These are phyloP conservation scores for Arctium lappa DNA, from an alignment of 129 eudicot genomes.

Conservation along the genomic window DNA sequence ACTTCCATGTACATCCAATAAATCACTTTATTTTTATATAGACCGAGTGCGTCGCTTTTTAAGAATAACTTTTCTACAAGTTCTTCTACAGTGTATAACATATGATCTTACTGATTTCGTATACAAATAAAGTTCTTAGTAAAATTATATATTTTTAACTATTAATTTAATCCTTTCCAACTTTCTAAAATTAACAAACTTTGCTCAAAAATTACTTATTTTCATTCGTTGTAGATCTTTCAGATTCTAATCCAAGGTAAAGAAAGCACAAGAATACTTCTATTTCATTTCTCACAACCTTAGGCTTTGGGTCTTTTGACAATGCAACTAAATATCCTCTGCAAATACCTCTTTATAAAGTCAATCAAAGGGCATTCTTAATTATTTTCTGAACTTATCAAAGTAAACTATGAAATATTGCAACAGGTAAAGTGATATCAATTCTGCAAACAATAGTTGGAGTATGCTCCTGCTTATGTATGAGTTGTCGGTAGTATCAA, in stretches of 20 bases:
- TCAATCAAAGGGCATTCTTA: too few species aligned
- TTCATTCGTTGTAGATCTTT: neutral
- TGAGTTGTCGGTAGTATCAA: too few species aligned
- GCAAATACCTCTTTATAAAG: too few species aligned
- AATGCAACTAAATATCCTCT: too few species aligned
- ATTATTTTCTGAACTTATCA: too few species aligned
- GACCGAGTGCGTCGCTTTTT: too few species aligned
- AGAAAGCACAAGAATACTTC: neutral
- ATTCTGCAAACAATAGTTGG: conserved; percentile 22
- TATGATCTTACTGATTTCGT: neutral
- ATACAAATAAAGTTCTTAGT: neutral
- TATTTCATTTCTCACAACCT: neutral
- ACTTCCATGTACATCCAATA: too few species aligned
- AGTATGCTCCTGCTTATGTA: neutral
- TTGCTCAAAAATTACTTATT: neutral
- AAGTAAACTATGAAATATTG: neutral
- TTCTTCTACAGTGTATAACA: too few species aligned
- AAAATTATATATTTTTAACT: too few species aligned
- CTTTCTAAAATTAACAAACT: neutral
- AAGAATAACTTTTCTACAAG: too few species aligned
- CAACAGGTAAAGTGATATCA: neutral
- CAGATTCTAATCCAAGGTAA: neutral
- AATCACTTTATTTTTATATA: too few species aligned
- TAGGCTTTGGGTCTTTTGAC: neutral
- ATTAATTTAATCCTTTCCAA: too few species aligned